Conservation (phyloP, 2,329 filamentous ascomycete genomes). For the Ophiocordyceps sinensis region DNA sequence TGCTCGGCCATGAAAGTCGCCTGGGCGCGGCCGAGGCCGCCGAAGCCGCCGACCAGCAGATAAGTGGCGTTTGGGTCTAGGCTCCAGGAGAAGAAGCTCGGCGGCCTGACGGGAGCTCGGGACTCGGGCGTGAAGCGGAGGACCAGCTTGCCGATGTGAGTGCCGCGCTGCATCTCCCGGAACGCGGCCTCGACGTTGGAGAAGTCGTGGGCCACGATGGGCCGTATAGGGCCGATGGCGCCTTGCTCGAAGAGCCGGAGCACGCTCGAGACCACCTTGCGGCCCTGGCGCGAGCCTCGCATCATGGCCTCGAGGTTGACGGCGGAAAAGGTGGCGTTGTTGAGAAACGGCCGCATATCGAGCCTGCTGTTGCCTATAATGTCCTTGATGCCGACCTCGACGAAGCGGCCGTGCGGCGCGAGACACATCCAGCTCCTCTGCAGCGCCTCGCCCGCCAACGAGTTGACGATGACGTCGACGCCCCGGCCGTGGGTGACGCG, state of each 20-base stretch:
- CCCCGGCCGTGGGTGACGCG: slow-evolving; percentile 11
- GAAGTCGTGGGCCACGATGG: background rate
- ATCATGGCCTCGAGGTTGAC: slow-evolving; percentile 21
- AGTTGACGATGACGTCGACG: slow-evolving; percentile 19
- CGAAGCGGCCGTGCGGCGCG: slow-evolving; percentile 16
- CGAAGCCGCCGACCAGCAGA: background rate
- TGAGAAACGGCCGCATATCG: slow-evolving; percentile 21
- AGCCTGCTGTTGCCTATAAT: slow-evolving; percentile 17
- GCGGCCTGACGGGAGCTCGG: no score
- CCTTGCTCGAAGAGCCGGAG: no score
- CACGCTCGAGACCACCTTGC: background rate
- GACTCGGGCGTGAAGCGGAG: background rate
- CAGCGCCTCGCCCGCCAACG: slow-evolving; percentile 12
- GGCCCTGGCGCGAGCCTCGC: no score
- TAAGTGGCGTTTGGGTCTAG: background rate
- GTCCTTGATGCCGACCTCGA: slow-evolving; percentile 19
- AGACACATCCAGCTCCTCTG: slow-evolving; percentile 15
- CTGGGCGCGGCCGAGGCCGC: background rate
- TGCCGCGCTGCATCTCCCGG: background rate
- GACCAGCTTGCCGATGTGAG: background rate
- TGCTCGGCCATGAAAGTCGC: background rate
- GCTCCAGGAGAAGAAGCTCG: no score
- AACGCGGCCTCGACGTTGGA: background rate
- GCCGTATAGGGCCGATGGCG: background rate
- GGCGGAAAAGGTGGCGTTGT: slow-evolving; percentile 19